Percentiles rank a stretch among this genome's conserved stretches.
Evolutionary conservation across 2,329 filamentous ascomycete species (phyloP).

Genomic region (Venturiaceae sp.): DNA sequence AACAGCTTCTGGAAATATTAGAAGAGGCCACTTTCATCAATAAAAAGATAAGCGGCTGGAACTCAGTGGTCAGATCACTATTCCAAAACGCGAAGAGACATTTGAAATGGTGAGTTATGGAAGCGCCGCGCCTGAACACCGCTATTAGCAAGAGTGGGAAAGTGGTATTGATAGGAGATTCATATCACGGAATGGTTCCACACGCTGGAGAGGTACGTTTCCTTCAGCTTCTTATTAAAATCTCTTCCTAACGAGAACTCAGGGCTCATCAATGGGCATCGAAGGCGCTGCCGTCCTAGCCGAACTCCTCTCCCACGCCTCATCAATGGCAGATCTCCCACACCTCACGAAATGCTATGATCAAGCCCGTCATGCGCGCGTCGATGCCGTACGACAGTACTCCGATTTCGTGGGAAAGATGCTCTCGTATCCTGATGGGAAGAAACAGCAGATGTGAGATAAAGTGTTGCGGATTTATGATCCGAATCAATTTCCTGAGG

Average conservation of each 20-base stretch:
- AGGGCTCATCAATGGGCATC: conserved; percentile 1
- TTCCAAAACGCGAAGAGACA: background rate
- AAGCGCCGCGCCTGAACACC: background rate
- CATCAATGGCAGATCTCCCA: background rate
- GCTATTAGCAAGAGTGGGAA: background rate
- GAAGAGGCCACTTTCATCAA: background rate
- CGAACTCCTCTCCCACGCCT: background rate
- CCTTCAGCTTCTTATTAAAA: background rate
- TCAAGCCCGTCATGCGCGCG: background rate
- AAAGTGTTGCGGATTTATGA: background rate
- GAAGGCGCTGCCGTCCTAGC: conserved; percentile 6
- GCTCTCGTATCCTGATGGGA: background rate
- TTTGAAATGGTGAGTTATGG: conserved; percentile 3
- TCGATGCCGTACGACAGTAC: background rate
- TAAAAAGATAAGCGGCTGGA: background rate
- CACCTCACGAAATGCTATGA: background rate
- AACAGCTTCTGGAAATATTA: background rate
- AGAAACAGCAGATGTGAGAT: background rate
- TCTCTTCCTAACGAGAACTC: background rate
- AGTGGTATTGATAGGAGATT: conserved; percentile 6
- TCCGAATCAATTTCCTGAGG: background rate
- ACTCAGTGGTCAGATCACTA: background rate
- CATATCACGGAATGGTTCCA: conserved; percentile 4
- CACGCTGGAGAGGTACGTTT: background rate
- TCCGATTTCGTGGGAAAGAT: background rate